Evolutionary conservation across 495 filamentous ascomycete species (phyloP).

Genomic region (Hypomontagnella monticulosa): DNA sequence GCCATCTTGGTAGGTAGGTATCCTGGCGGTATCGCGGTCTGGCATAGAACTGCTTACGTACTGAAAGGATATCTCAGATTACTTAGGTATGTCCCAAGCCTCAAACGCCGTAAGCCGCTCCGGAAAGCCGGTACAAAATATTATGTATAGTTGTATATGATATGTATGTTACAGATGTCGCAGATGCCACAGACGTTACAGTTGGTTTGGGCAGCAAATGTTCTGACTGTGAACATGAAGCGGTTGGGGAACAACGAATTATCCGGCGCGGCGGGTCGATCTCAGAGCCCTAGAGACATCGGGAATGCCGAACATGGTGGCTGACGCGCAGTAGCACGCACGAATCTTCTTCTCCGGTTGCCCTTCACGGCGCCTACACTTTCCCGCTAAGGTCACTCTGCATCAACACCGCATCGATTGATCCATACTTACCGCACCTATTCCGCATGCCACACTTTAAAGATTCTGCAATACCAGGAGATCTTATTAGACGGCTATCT

Average conservation of each 20-base stretch:
- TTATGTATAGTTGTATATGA: neutral
- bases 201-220: neutral
- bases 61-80: neutral
- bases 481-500: slow-evolving; percentile 39
- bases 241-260: slow-evolving; percentile 22
- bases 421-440: neutral
- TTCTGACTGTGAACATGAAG: neutral
- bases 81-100: neutral
- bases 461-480: slow-evolving; percentile 40
- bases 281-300: neutral
- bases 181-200: too few relatives aligned
- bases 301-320: slow-evolving; percentile 40
- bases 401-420: slow-evolving; percentile 23
- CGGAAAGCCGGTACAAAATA: neutral
- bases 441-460: slow-evolving; percentile 5
- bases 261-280: slow-evolving; percentile 10
- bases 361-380: slow-evolving; percentile 19
- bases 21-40: too few relatives aligned
- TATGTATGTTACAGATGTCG: neutral
- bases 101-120: slow-evolving; percentile 10
- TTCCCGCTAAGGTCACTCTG: slow-evolving; percentile 16
- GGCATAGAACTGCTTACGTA: too few relatives aligned
- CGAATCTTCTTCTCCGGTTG: slow-evolving; percentile 30
- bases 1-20: too few relatives aligned
- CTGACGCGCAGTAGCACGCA: slow-evolving; percentile 26